Evolutionary conservation across 1,139 yeast species (phyloP), one percentile per base, ranked within the genome.

Genomic region (Casaregolazyma lundiana): DNA sequence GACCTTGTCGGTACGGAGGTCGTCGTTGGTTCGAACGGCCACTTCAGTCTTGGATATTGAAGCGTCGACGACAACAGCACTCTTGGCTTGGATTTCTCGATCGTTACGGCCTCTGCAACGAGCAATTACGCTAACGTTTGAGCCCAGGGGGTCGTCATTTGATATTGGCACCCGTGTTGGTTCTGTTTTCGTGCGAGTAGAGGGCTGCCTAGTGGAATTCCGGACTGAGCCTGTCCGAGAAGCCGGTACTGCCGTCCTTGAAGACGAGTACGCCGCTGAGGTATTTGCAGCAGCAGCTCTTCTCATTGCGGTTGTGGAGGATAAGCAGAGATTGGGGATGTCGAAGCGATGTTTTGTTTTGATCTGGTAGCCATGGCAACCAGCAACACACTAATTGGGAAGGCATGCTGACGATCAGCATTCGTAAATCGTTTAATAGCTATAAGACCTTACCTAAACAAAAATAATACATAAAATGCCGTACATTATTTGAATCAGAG

Each of bases 71-170:
- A 88, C 82, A 6, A 84, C 81, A 2, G 89, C 82, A 45, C 89
- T 80, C 55, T 84, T 84, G 13, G 84, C 80, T 24, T 72, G 70
- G 7, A 83, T 71, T 59, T 89, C 97, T 45, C 83, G 76, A 35
- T 75, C 72, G 57, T 80, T 87, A 40, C 97, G 72, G 2, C 87
- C 95, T 45, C 97, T 75, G 62, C 97, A 89, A 55, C 97, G 77
- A 20, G 89, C 95, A 2, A 86, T 86, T 20, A 90, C 97, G 57
- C 84, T 84, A 46, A 86, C 84, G 60, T 84, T 77, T 43, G 73
- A 52, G 9, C 59, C 64, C 2, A 49, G 51, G 18, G 39, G 47
- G 57, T 41, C 61, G 20, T 21, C 19, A 16, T 11, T 26, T 9
- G 32, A 26, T 11, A 7, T 7, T 26, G 15, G 4, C n/a, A n/a